phyloP scores from a whole-genome alignment of 1,284 basidiomycete genomes.

The Leccinum colubrinum region DNA sequence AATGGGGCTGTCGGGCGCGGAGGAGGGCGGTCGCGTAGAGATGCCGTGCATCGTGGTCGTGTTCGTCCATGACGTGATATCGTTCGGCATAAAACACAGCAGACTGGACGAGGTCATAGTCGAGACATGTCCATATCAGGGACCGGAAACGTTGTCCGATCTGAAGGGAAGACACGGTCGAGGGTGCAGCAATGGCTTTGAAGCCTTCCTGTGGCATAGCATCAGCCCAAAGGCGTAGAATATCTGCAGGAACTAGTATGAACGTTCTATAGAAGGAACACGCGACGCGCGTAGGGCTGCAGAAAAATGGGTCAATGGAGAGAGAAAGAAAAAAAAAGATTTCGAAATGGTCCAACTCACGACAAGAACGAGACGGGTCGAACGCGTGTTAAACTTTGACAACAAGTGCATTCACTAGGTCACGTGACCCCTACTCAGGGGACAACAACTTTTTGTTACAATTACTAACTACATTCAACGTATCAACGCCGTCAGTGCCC shows the following conservation, averaged over 20 bases:
- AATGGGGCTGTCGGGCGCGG: constrained; percentile 71
- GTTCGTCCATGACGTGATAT: constrained; percentile 64
- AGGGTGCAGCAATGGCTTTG: constrained; percentile 31
- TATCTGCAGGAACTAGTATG: constrained; percentile 17
- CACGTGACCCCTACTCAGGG: constrained; percentile 26
- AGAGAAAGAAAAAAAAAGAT: constrained; percentile 9
- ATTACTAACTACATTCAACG: too few relatives aligned
- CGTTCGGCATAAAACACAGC: constrained; percentile 83
- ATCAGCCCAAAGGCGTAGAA: constrained; percentile 30
- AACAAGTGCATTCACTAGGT: constrained; percentile 19
- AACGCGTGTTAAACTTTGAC: constrained; percentile 26
- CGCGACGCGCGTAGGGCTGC: constrained; percentile 13
- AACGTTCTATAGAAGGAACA: constrained; percentile 12
- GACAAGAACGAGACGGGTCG: constrained; percentile 8
- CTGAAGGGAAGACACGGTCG: constrained; percentile 45
- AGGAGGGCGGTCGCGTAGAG: constrained; percentile 80
- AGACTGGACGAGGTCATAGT: constrained; percentile 69
- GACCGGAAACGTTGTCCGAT: constrained; percentile 65
- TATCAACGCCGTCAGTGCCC: constrained; percentile 40
- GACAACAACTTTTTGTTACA: not conserved
- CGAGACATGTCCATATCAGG: constrained; percentile 76
- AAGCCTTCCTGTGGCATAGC: constrained; percentile 46
- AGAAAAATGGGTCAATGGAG: constrained; percentile 9
- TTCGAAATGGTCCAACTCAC: constrained; percentile 22
- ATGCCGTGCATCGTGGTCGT: constrained; percentile 81